Evolutionary conservation across 352 stramenopile species (phyloP), one percentile per base, ranked within the genome.

Genomic region (Aphanomyces cochlioides): DNA sequence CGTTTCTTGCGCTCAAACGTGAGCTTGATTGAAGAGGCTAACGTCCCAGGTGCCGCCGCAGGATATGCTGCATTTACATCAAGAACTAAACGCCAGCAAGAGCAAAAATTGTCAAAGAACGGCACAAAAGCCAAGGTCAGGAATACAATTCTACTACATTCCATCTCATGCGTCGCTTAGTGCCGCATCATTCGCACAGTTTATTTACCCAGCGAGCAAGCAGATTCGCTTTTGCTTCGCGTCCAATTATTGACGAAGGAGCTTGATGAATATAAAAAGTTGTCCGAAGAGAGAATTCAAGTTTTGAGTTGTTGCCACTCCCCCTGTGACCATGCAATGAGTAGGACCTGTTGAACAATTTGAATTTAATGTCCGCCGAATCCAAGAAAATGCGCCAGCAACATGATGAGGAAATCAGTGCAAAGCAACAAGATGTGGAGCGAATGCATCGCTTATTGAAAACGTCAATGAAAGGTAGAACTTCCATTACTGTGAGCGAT

Each of bases 191-290:
- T 95, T 19, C 80, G 85, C 3, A 95, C 85, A 17, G 78, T 93
- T 17, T 95, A 92, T 61, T 79, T 93, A 75, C 85, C 85, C 3
- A 90, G 85, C 67, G 84, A 90, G 7, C 81, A 91, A 61, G 78
- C 80, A 3, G 79, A 82, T 10, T 70, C 59, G 38, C 74, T 94
- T 19, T 69, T 75, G 5, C 76, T 77, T 69, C 84, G 79, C 0
- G 79, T 90, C 45, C 70, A 88, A 28, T 80, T 75, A 21, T 75
- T 95, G 7, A 76, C 89, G 53, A 72, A 85, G 13, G 81, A 94
- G 63, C 81, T 93, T 3, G 69, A 78, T 0, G 67, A 76, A 7
- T 79, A 89, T 56, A 77, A 88, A 53, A 68, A 82, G 64, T 74
- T 92, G 37, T 69, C 78, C 17, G 78, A 89, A 28, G 78, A 87